phyloP scores from a whole-genome alignment of 805 yeast genomes.

The Ogataea paraovalis region DNA sequence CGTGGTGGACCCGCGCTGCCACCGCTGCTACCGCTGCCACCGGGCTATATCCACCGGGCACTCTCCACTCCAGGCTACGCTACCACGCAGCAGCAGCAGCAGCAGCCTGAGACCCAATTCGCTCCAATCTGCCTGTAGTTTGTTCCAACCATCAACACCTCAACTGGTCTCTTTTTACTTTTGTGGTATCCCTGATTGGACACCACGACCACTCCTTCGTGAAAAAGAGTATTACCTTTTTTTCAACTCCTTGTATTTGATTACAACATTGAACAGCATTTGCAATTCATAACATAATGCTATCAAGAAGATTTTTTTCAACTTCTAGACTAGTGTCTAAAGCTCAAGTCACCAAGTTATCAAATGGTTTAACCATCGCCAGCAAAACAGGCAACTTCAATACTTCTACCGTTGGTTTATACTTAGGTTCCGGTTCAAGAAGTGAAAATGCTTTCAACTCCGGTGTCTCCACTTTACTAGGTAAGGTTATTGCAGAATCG shows the following conservation, averaged over 20 bases:
- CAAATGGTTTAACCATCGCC: slow-evolving; percentile 73
- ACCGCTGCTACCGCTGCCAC: too few species aligned
- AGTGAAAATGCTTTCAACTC: slow-evolving; percentile 77
- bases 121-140: too few species aligned
- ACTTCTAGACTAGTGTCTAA: slow-evolving; percentile 45
- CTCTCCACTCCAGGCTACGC: too few species aligned
- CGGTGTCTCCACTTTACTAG: slow-evolving; percentile 68
- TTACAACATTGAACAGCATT: slow-evolving; percentile 1
- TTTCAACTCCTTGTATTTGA: neutral
- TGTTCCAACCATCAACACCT: neutral
- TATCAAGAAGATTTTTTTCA: slow-evolving; percentile 55
- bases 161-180: neutral
- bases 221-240: neutral
- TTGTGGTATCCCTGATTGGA: neutral
- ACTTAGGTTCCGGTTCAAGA: slow-evolving; percentile 73
- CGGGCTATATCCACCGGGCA: too few species aligned
- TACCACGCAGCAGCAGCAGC: too few species aligned
- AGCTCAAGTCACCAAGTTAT: slow-evolving; percentile 66
- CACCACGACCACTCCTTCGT: neutral
- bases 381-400: slow-evolving; percentile 59
- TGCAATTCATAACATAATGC: slow-evolving; percentile 21
- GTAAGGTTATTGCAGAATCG: slow-evolving; percentile 43
- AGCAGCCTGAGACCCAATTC: neutral
- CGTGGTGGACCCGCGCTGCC: neutral
- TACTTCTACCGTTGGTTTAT: slow-evolving; percentile 64